Percentiles rank a stretch among this genome's conserved stretches.
Conservation (phyloP, 495 filamentous ascomycete genomes). For the Podospora anserina region DNA sequence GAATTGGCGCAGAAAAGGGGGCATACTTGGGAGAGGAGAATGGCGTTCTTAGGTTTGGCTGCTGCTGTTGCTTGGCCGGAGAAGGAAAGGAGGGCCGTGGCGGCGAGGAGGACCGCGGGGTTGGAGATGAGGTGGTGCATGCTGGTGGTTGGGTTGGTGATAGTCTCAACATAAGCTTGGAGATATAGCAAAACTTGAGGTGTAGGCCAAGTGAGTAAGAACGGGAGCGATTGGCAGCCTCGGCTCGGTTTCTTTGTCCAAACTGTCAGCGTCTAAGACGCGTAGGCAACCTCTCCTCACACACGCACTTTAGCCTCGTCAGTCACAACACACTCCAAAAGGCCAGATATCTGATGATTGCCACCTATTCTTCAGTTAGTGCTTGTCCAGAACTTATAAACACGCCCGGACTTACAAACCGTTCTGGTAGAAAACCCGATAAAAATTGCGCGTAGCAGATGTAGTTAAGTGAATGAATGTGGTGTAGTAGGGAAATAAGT, state of each 20-base stretch:
- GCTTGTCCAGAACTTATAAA: neutral
- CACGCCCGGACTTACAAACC: neutral
- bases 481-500: neutral
- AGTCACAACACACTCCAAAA: neutral
- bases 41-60: conserved; percentile 27
- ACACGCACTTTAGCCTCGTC: neutral
- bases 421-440: neutral
- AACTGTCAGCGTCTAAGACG: neutral
- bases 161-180: too few relatives aligned
- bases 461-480: neutral
- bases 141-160: neutral
- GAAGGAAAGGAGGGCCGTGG: neutral
- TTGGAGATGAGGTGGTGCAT: conserved; percentile 10
- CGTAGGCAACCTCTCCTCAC: neutral
- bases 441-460: neutral
- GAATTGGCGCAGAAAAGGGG: neutral
- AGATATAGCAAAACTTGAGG: too few relatives aligned
- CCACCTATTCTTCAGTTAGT: neutral
- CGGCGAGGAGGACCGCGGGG: conserved; percentile 3
- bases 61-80: conserved; percentile 1
- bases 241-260: neutral
- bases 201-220: too few relatives aligned
- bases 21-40: conserved; percentile 30
- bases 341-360: neutral
- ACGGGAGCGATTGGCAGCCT: neutral